Percentiles rank a stretch among this genome's conserved stretches.
Conservation (phyloP, 2,329 filamentous ascomycete species). For the Epichloe elymi region DNA sequence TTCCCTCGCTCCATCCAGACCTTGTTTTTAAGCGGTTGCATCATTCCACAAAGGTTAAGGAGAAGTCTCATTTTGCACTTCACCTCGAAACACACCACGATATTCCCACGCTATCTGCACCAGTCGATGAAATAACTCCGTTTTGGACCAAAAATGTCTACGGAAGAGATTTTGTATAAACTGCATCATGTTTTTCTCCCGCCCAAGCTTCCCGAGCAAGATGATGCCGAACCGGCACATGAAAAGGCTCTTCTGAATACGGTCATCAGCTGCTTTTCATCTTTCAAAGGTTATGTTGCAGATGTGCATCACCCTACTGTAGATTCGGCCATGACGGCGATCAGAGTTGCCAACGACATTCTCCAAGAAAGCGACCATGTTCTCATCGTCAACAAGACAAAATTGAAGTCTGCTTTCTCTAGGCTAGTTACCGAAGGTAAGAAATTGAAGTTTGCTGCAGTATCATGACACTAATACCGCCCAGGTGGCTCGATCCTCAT, state of each 20-base stretch:
- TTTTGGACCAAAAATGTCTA: not conserved
- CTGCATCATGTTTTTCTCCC: slow-evolving; percentile 20
- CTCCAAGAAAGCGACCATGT: not conserved
- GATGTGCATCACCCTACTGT: not conserved
- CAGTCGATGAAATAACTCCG: not conserved
- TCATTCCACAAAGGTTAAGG: too few species aligned
- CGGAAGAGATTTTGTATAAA: not conserved
- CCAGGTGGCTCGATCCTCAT: slow-evolving; percentile 6
- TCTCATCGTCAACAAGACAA: not conserved
- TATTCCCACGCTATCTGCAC: not conserved
- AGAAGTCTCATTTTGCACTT: too few species aligned
- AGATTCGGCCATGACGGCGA: not conserved
- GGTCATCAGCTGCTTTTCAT: not conserved
- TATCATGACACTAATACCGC: not conserved
- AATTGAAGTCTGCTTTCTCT: not conserved
- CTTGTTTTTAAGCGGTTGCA: too few species aligned
- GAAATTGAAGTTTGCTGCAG: not conserved
- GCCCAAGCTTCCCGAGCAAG: slow-evolving; percentile 12
- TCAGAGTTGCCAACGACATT: not conserved
- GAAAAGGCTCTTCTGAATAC: not conserved
- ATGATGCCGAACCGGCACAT: slow-evolving; percentile 2
- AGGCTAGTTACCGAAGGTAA: not conserved
- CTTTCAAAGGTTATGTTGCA: not conserved
- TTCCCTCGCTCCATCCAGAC: too few species aligned
- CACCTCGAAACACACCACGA: not conserved